Base-by-base conservation (phyloP, 1,284 basidiomycete species). In the Phylloboletellus chloephorus region DNA sequence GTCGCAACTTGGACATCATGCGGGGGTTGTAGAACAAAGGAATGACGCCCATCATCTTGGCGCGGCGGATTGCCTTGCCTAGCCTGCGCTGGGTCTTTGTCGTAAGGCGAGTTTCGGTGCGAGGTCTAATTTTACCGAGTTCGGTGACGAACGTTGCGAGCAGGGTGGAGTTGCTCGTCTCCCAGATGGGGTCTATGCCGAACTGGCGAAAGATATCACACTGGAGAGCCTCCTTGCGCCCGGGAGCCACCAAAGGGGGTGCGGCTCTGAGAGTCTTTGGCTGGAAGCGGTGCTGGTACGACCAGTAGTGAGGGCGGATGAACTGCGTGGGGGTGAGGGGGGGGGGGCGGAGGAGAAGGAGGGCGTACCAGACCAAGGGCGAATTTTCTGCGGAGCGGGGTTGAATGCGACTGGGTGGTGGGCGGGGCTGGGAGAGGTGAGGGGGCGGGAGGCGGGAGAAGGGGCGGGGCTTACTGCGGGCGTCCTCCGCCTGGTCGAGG, bases 31-130 rank as follows among this genome's bases (percentile, higher is more conserved):
- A 79, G 54, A 80, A 73, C 31, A 77, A 58, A 3, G 89, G 86
- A 47, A 97, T 78, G 46, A 94, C 61, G 33, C 94, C 94, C 86
- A 97, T 94, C 71, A 85, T 88, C 65, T 89, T 88, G 39, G 95
- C 89, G 42, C 95, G 74, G 43, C 89, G 79, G 44, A 98, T 86
- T 26, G 94, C 88, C 67, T 94, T 94, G 33, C 82, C 88, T 4
- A 97, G 57, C 48, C 73, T 72, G 31, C 91, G 73, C 64, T 98
- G 94, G 49, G 71, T 87, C 63, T 80, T 82, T 65, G 82, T 77
- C 4, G 92, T 93, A 37, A 98, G 71, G 1, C 74, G 72, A 0
- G 91, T 96, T 39, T 76, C 60, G 7, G 74, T 74, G 31, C 95
- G 74, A 11, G 68, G 64, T 51, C 74, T 72, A 52, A 97, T 89